Evolutionary conservation across 2,329 filamentous ascomycete genomes (phyloP).

Genomic region (Microsporum ferrugineum): DNA sequence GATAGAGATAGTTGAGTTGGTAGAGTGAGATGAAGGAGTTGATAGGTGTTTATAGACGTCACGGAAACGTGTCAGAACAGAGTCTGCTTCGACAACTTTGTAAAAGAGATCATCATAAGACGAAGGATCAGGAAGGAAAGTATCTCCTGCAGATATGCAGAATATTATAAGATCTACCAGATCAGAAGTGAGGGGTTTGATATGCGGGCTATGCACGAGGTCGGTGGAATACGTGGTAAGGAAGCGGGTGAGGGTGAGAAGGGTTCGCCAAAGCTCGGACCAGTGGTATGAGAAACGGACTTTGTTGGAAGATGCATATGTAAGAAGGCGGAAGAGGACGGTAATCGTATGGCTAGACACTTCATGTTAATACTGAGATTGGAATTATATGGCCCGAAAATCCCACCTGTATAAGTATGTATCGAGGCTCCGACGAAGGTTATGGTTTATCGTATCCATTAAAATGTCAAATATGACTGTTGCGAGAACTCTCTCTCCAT

Average conservation of each 20-base stretch:
- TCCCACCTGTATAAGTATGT: slow-evolving; percentile 65
- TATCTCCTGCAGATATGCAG: slow-evolving; percentile 74
- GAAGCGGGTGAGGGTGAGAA: slow-evolving; percentile 81
- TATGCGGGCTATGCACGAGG: slow-evolving; percentile 55
- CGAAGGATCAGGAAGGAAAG: slow-evolving; percentile 75
- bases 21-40: slow-evolving; percentile 12
- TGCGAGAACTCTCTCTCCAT: slow-evolving; percentile 60
- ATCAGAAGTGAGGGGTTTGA: slow-evolving; percentile 62
- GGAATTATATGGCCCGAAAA: background rate
- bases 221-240: slow-evolving; percentile 76
- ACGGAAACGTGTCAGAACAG: slow-evolving; percentile 69
- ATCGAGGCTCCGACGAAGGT: slow-evolving; percentile 74
- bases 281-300: slow-evolving; percentile 82
- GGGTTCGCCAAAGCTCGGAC: slow-evolving; percentile 83
- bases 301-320: slow-evolving; percentile 70
- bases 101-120: slow-evolving; percentile 97
- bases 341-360: slow-evolving; percentile 54
- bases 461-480: slow-evolving; percentile 73
- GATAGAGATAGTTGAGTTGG: slow-evolving; percentile 42
- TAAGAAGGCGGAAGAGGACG: slow-evolving; percentile 70
- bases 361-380: slow-evolving; percentile 4
- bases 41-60: slow-evolving; percentile 52
- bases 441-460: slow-evolving; percentile 88
- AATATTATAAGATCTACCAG: slow-evolving; percentile 75
- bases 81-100: slow-evolving; percentile 88